Evolutionary conservation across 345 rosid species (phyloP), one percentile per base, ranked within the genome.

Genomic region (Microthlaspi erraticum): DNA sequence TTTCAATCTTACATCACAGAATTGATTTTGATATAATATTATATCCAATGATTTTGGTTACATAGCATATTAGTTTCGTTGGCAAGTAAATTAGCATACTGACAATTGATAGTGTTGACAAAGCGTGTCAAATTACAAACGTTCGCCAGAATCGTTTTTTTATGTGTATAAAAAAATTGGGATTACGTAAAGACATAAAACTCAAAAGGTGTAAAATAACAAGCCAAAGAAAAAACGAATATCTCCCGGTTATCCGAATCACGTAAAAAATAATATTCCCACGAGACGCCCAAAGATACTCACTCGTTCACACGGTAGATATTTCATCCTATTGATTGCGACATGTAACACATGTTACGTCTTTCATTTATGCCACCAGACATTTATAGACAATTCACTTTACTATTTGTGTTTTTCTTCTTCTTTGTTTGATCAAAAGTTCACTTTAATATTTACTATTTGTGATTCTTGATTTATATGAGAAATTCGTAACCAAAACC

Each of bases 161-260:
- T 26, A 26, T 39, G n/a, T n/a, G n/a, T n/a, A n/a, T 7, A 1
- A n/a, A 33, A 55, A 51, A 11, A 19, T 48, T 48, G 31, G 13
- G 59, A 3, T 14, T 49, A 52, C 31, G 68, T 71, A 41, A 16
- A 12, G 56, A 49, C 32, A 34, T 43, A 2, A 71, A 62, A 43
- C 23, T 11, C 0, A 20, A 23, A 20, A 54, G 2, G 39, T 8
- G 41, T 14, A 11, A 17, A 12, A 14, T n/a, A 41, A 20, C n/a
- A 17, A 52, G 49, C 64, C 6, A 29, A 4, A 34, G 1, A 38
- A 41, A 32, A 54, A 72, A 26, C 50, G 77, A 64, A 73, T 64
- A 72, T 72, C 26, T 73, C 52, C 5, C 10, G 0, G 0, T 46
- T 73, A 64, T 73, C 38, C 71, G 71, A 46, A 73, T 73, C 56